Evolutionary conservation across 768 basidiomycete species (phyloP).

Genomic region (Russula ochroleuca): DNA sequence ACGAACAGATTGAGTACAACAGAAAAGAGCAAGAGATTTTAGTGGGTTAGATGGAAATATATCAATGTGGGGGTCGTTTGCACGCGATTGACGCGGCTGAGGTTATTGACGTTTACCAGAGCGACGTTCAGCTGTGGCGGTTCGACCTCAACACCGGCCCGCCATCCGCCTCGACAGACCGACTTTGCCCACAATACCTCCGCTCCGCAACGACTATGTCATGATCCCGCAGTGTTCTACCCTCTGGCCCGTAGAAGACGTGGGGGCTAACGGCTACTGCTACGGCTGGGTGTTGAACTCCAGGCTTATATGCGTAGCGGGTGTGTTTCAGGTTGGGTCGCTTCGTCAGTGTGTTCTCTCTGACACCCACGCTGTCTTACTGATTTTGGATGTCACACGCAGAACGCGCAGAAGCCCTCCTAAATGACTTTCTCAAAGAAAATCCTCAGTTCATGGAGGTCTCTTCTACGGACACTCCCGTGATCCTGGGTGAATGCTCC

Average conservation of each 20-base stretch:
- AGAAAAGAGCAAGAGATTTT: constrained; percentile 4
- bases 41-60: constrained; percentile 20
- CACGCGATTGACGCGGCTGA: constrained; percentile 8
- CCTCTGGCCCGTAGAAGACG: constrained; percentile 27
- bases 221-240: constrained; percentile 20
- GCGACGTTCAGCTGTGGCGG: not conserved
- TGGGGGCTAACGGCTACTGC: constrained; percentile 18
- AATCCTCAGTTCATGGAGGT: constrained; percentile 22
- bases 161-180: not conserved
- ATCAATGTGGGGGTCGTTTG: constrained; percentile 12
- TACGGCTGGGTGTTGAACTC: constrained; percentile 24
- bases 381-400: not conserved
- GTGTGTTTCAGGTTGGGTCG: constrained; percentile 19
- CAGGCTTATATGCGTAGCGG: constrained; percentile 21
- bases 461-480: constrained; percentile 18
- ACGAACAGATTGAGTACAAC: constrained; percentile 6
- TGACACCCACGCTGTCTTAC: not conserved
- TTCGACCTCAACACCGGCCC: constrained; percentile 18
- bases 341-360: constrained; percentile 7
- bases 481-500: constrained; percentile 20
- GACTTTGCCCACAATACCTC: too few relatives aligned
- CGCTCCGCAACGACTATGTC: constrained; percentile 10
- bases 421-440: constrained; percentile 19
- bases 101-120: constrained; percentile 1
- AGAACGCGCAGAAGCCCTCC: constrained; percentile 14